Base-by-base conservation (phyloP, 2,329 filamentous ascomycete genomes). In the Claviceps fusiformis region DNA sequence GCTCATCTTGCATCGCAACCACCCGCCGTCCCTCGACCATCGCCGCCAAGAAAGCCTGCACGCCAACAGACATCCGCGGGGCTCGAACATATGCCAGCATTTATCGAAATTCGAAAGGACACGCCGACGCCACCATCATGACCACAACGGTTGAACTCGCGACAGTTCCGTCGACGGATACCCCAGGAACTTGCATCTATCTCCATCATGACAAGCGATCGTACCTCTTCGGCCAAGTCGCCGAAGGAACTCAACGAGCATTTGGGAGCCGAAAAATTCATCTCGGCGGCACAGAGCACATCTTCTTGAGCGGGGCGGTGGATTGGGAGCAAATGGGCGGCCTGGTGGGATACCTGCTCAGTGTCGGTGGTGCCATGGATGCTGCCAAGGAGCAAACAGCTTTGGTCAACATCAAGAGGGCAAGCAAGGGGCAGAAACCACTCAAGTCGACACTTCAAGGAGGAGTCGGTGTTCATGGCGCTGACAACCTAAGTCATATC, bases 91-190 rank as follows among this genome's bases (percentile, higher is more conserved):
- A 43, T 49, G 24, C 17, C 15, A 13, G 8, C 15, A 9, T 31
- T 19, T 6, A 2, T 17, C 37, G 19, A 49, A n/a, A n/a, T 13
- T 1, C 2, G 6, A 47, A 31, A 50, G 35, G 50, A 9, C 50
- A 50, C 49, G 1, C 17, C 35, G 53, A 54, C 39, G 6, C 55
- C 11, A 57, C 54, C 55, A 67, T 60, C 59, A 95, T 95, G 91
- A 78, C 83, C 62, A 85, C 79, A 66, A 82, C 75, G 63, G 75
- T 91, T 55, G 85, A 95, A 68, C 72, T 97, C 62, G 69, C 92
- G 58, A 86, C 85, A 19, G 87, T 86, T 57, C 92, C 92, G 15
- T 93, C 92, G 61, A 86, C 85, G 57, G 93, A 98, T 70, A 95
- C 90, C 24, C 81, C 85, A 1, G 92, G 92, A 54, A 88, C 89